Evolutionary conservation across 345 rosid species (phyloP).

Genomic region (Populus nigra): DNA sequence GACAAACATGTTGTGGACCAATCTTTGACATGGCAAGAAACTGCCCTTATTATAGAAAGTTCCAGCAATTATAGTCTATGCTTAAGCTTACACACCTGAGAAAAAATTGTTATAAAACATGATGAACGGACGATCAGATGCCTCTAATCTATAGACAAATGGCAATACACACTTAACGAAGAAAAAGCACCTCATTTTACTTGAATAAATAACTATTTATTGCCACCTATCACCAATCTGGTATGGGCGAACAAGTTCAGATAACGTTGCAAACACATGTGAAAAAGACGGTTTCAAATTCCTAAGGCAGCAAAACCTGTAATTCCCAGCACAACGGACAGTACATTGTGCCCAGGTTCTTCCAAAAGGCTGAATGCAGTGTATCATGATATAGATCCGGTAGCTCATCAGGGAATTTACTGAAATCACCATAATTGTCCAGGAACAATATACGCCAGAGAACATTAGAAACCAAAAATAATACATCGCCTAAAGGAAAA

Average conservation of each 20-base stretch:
- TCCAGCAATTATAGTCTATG: not conserved
- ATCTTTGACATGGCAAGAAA: not conserved
- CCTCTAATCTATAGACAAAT: not conserved
- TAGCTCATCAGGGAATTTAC: conserved; percentile 59
- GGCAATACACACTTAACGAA: not conserved
- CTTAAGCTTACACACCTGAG: not conserved
- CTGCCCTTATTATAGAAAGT: not conserved
- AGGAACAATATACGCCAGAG: conserved; percentile 11
- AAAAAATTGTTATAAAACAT: not conserved
- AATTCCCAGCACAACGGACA: conserved; percentile 68
- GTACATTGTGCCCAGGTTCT: conserved; percentile 59
- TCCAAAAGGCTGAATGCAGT: conserved; percentile 85
- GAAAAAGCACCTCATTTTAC: not conserved
- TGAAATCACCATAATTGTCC: conserved; percentile 74
- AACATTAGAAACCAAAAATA: not conserved
- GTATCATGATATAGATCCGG: conserved; percentile 81
- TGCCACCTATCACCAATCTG: not conserved
- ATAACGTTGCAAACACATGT: not conserved
- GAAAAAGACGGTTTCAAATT: conserved; percentile 24
- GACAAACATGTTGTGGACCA: not conserved
- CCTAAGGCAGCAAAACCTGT: conserved; percentile 43
- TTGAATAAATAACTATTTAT: not conserved
- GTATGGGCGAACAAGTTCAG: not conserved
- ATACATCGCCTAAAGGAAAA: too few relatives aligned
- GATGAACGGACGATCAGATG: not conserved